Evolutionary conservation across 1,284 basidiomycete genomes (phyloP).

Genomic region (Laetiporus sulphureus): DNA sequence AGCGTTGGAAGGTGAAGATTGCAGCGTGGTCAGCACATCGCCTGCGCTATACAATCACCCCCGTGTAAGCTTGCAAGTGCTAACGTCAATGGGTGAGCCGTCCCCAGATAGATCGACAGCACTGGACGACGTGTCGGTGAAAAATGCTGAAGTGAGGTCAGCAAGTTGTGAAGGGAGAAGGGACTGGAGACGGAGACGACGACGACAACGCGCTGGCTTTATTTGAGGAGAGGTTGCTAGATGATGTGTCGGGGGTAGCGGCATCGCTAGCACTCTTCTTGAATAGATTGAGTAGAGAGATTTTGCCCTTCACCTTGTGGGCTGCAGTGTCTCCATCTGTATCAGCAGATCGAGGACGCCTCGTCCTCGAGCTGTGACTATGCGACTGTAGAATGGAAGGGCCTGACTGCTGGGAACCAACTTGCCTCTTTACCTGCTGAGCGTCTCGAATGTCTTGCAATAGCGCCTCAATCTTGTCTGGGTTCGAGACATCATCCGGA

Average conservation of each 20-base stretch:
- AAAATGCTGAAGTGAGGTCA: conserved; percentile 8
- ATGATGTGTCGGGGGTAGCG: conserved; percentile 17
- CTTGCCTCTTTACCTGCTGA: conserved; percentile 87
- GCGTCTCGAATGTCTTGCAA: conserved; percentile 94
- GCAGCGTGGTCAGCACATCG: conserved; percentile 10
- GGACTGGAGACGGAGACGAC: conserved; percentile 20
- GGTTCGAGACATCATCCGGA: conserved; percentile 79
- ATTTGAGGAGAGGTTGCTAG: conserved; percentile 18
- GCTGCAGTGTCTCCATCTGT: conserved; percentile 37
- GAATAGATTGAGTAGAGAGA: conserved; percentile 48
- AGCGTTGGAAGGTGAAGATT: conserved; percentile 27
- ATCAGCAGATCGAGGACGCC: conserved; percentile 52
- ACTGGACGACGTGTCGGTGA: conserved; percentile 18
- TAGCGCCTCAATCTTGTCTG: conserved; percentile 77
- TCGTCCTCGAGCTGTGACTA: conserved; percentile 26
- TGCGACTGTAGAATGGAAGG: conserved; percentile 33
- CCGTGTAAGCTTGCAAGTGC: conserved; percentile 17
- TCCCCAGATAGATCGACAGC: conserved; percentile 14
- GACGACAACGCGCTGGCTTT: conserved; percentile 23
- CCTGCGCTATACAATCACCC: conserved; percentile 18
- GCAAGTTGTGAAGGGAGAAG: conserved; percentile 14
- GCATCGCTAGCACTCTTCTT: conserved; percentile 41
- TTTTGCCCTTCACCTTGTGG: conserved; percentile 21
- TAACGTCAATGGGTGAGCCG: conserved; percentile 9
- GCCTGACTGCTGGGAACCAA: conserved; percentile 28